Base-by-base conservation (phyloP, 1,284 basidiomycete genomes). In the Cutaneotrichosporon arboriforme region DNA sequence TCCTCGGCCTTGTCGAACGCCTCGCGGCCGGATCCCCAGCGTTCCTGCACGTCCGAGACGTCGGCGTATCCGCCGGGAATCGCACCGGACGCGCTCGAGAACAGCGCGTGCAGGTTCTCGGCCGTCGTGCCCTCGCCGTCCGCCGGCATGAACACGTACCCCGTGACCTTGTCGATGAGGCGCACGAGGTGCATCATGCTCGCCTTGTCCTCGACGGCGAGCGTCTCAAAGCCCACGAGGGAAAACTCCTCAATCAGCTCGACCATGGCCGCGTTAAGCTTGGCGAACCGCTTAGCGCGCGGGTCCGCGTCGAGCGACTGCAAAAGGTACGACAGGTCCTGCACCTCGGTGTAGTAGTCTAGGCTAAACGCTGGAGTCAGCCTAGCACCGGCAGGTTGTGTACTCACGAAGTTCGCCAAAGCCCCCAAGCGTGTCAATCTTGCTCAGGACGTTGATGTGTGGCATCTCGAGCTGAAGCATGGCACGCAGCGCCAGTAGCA, bases 401-500 rank as follows among this genome's bases (percentile, higher is more conserved):
- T 22, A 72, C 77, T 65, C 65, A 91, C 91, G 88, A 42, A 96
- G 80, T 57, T 94, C 87, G 15, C 90, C 92, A 62, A 92, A 92
- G 60, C 86, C 82, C 14, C 82, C 78, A 15, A 99, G 79, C 20
- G 97, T 77, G 75, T 99, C 96, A 50, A 98, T 82, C 76, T 99
- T 99, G 33, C 89, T 92, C 14, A 99, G 80, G 1, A 99, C 94
- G 67, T 99, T 98, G 76, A 99, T 80, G 71, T 60, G 96, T 0
- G 96, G 96, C 22, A 98, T 81, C 69, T 97, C 96, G 51, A 99
- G 81, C 69, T 96, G 91, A n/a, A 98, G 81, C 96, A 98, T 98
- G 17, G 93, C 90, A 44, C 94, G 82, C 20, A 99, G 79, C 7
- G 91, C 90, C 4, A 98, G 82, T 35, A 99, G 81, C 39, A 97